Percentiles rank a stretch among this genome's conserved stretches.
phyloP scores from a whole-genome alignment of 2,329 filamentous ascomycete genomes.

The Ceratocystis colombiana region DNA sequence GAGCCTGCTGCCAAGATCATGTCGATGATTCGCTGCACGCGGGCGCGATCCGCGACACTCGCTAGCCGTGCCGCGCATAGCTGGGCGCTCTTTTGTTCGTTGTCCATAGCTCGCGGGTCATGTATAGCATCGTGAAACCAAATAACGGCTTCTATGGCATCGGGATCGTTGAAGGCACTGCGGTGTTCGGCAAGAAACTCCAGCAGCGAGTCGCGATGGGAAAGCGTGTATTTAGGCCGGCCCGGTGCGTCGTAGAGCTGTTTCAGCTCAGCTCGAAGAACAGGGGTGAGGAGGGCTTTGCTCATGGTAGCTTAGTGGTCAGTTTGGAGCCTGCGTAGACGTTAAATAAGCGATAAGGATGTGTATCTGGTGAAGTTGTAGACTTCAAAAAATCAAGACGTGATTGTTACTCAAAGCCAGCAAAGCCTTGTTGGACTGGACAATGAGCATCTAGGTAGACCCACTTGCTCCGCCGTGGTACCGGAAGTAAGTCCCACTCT shows the following conservation, averaged over 20 bases:
- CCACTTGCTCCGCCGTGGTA: neutral
- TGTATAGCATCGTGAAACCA: constrained; percentile 25
- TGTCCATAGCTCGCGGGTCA: constrained; percentile 19
- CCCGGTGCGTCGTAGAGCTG: constrained; percentile 15
- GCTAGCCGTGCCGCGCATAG: constrained; percentile 12
- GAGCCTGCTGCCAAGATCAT: constrained; percentile 22
- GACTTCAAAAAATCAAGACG: neutral
- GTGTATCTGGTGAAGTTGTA: neutral
- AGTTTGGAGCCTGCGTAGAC: neutral
- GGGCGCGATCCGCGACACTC: constrained; percentile 3
- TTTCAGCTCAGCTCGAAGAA: constrained; percentile 11
- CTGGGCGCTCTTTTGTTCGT: constrained; percentile 32
- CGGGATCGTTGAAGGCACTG: constrained; percentile 17
- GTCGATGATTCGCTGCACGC: constrained; percentile 18
- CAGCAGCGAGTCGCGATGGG: constrained; percentile 19
- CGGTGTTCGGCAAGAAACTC: constrained; percentile 16
- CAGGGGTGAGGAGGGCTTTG: constrained; percentile 12
- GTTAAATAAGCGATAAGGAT: neutral
- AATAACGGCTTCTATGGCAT: constrained; percentile 23
- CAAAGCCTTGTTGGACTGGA: neutral
- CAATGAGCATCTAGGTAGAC: neutral
- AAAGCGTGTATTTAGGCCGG: constrained; percentile 22
- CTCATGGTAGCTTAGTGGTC: neutral
- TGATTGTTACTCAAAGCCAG: neutral
- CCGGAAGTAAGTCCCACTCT: neutral